A percentile compares a stretch with the other conserved stretches of the same genome.
phyloP scores from a whole-genome alignment of 768 basidiomycete species.

The Erythrobasidium yunnanense region DNA sequence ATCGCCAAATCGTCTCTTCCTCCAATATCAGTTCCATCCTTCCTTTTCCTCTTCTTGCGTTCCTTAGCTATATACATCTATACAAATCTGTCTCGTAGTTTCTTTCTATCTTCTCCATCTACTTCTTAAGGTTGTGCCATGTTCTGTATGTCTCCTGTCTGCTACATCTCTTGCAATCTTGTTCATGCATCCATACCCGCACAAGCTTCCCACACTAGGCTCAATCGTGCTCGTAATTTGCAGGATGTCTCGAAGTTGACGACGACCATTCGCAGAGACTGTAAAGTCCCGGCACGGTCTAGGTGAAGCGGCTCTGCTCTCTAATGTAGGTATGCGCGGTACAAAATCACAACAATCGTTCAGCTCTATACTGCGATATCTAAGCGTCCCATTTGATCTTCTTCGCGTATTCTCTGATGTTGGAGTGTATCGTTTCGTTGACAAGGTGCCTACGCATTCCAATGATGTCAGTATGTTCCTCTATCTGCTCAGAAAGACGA shows the following conservation, averaged over 20 bases:
- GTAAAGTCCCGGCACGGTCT: no score
- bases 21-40: background rate
- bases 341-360: background rate
- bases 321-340: no score
- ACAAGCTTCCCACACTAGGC: conserved; percentile 9
- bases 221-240: no score
- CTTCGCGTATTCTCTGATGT: conserved; percentile 63
- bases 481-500: conserved; percentile 49
- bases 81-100: background rate
- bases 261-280: no score
- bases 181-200: background rate
- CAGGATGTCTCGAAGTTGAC: no score
- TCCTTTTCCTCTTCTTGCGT: background rate
- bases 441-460: conserved; percentile 28
- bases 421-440: conserved; percentile 58
- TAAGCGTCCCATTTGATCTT: conserved; percentile 62
- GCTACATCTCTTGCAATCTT: background rate
- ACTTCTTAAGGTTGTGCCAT: background rate
- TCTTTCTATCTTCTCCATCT: background rate
- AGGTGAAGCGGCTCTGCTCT: no score
- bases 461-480: background rate
- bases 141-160: background rate
- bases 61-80: background rate
- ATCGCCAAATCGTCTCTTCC: background rate
- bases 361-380: background rate